A percentile compares a stretch with the other conserved stretches of the same genome.
phyloP scores from a whole-genome alignment of 805 yeast genomes.

The Barnettozyma botsteinii region DNA sequence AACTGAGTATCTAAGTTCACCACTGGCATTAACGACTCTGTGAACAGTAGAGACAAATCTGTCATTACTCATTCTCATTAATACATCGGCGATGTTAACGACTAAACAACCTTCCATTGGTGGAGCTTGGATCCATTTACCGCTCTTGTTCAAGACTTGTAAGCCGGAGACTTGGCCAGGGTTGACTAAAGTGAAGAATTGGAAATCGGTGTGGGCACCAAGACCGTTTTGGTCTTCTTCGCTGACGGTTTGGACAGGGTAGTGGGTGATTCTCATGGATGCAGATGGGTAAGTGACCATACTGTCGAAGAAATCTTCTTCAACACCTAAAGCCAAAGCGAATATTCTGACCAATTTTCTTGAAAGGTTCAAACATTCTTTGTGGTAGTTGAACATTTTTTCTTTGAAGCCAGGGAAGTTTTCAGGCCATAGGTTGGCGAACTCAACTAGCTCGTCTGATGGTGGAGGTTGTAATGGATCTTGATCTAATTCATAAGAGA shows the following conservation, averaged over 20 bases:
- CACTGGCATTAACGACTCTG: conserved; percentile 28
- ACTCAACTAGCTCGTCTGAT: conserved; percentile 20
- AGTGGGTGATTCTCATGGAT: conserved; percentile 30
- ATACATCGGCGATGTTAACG: conserved; percentile 35
- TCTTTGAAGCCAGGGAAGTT: conserved; percentile 23
- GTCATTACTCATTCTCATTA: conserved; percentile 35
- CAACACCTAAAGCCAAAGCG: conserved; percentile 28
- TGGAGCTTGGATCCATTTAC: conserved; percentile 24
- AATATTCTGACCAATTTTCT: conserved; percentile 23
- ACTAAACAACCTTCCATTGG: conserved; percentile 1
- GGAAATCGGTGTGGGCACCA: conserved; percentile 37
- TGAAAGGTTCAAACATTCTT: conserved; percentile 21
- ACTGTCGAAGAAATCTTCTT: conserved; percentile 25
- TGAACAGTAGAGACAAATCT: conserved; percentile 34
- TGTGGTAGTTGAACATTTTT: conserved; percentile 21
- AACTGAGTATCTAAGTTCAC: conserved; percentile 19
- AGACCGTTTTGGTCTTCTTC: conserved; percentile 30
- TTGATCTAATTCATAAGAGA: conserved; percentile 24
- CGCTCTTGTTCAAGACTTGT: conserved; percentile 30
- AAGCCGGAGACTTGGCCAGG: conserved; percentile 35
- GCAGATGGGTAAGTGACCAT: conserved; percentile 25
- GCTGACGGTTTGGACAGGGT: conserved; percentile 27
- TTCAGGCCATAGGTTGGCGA: conserved; percentile 27
- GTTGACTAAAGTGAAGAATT: conserved; percentile 30
- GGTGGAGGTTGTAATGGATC: conserved; percentile 15